Evolutionary conservation across 257 asterid genomes (phyloP).

Genomic region (Penstemon davidsonii): DNA sequence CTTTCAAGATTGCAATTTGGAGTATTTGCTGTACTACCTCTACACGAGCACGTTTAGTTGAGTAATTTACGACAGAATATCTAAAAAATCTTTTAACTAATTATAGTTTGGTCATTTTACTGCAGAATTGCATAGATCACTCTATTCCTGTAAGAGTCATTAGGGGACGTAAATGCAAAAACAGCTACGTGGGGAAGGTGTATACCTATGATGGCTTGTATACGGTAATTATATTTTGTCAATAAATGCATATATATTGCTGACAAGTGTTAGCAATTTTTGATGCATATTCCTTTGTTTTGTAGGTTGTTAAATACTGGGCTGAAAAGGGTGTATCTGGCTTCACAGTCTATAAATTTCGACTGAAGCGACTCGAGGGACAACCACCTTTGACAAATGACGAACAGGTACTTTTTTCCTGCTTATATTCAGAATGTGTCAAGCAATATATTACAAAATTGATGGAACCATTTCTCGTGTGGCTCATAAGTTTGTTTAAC

Average conservation of each 20-base stretch:
- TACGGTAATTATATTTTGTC: constrained; percentile 45
- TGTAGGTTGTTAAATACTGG: constrained; percentile 78
- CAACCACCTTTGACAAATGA: constrained; percentile 79
- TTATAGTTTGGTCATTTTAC: not conserved
- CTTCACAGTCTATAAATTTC: constrained; percentile 72
- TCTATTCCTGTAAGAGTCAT: constrained; percentile 70
- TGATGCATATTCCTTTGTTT: constrained; percentile 15
- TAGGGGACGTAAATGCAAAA: constrained; percentile 74
- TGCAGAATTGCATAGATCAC: constrained; percentile 72
- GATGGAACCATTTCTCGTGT: not conserved
- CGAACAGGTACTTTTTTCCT: constrained; percentile 48
- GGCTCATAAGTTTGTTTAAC: not conserved
- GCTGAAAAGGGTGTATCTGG: constrained; percentile 89
- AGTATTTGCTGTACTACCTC: not conserved
- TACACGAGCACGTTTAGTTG: not conserved
- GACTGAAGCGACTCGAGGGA: constrained; percentile 67
- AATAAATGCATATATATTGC: not conserved
- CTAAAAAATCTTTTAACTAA: constrained; percentile 1
- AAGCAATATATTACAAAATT: not conserved
- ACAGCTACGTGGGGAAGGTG: constrained; percentile 85
- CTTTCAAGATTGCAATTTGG: not conserved
- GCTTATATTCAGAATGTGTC: not conserved
- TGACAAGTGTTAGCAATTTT: not conserved
- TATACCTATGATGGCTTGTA: constrained; percentile 93
- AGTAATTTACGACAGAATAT: too few relatives aligned